phyloP scores from a whole-genome alignment of 192 early-diverging fungal genomes.

The Cladochytrium replicatum region DNA sequence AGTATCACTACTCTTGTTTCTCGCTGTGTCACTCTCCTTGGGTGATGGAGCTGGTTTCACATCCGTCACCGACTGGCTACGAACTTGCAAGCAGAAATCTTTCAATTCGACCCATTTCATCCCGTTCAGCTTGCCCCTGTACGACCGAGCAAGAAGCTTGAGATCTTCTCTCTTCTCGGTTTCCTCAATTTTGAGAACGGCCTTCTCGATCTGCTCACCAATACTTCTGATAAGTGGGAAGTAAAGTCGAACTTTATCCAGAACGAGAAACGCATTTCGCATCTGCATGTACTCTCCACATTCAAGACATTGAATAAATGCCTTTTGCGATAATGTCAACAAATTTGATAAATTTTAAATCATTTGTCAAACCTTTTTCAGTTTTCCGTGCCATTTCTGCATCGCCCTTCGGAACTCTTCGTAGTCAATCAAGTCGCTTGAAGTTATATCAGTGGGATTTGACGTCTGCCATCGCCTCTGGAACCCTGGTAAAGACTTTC shows the following conservation, averaged over 20 bases:
- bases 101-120: slow-evolving; percentile 1
- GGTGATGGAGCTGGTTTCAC: too few species aligned
- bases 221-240: slow-evolving; percentile 52
- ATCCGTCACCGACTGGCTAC: too few species aligned
- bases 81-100: too few species aligned
- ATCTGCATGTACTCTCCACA: slow-evolving; percentile 62
- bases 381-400: slow-evolving; percentile 64
- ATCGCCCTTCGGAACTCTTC: slow-evolving; percentile 53
- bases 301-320: slow-evolving; percentile 26
- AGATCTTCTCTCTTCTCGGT: slow-evolving; percentile 59
- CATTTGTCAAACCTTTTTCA: slow-evolving; percentile 20
- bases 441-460: slow-evolving; percentile 17
- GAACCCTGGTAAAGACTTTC: slow-evolving; percentile 55
- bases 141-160: slow-evolving; percentile 55
- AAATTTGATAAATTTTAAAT: background rate
- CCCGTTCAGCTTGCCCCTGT: slow-evolving; percentile 23
- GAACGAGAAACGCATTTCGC: slow-evolving; percentile 63
- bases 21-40: too few species aligned
- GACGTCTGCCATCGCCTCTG: slow-evolving; percentile 50
- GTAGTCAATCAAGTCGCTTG: slow-evolving; percentile 39
- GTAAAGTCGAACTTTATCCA: slow-evolving; percentile 47
- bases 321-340: slow-evolving; percentile 1
- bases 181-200: slow-evolving; percentile 33
- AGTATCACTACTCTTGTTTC: too few species aligned
- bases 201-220: slow-evolving; percentile 39